Evolutionary conservation across 345 rosid genomes (phyloP).

Genomic region (Linum tenue): DNA sequence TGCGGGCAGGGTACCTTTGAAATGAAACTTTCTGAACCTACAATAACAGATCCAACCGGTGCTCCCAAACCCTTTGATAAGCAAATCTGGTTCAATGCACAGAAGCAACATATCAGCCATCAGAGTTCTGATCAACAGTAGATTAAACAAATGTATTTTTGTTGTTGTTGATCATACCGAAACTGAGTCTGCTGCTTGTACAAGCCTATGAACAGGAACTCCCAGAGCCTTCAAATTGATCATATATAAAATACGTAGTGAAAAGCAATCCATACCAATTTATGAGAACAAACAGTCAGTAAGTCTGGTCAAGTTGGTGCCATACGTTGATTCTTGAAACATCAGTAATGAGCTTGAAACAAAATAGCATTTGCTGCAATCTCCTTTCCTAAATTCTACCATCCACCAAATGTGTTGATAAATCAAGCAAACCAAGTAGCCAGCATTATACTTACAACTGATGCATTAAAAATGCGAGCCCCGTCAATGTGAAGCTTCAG

Average conservation of each 20-base stretch:
- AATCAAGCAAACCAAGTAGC: background rate
- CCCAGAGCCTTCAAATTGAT: slow-evolving; percentile 59
- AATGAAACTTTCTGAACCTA: slow-evolving; percentile 70
- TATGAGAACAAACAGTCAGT: background rate
- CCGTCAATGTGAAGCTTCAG: slow-evolving; percentile 94
- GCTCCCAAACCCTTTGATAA: slow-evolving; percentile 91
- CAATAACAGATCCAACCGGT: slow-evolving; percentile 86
- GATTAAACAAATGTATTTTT: background rate
- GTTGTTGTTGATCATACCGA: slow-evolving; percentile 33
- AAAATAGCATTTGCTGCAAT: background rate
- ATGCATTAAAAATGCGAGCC: slow-evolving; percentile 90
- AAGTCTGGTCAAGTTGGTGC: background rate
- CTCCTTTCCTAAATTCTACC: background rate
- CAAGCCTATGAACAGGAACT: slow-evolving; percentile 75
- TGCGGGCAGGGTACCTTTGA: slow-evolving; percentile 29
- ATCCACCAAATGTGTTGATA: background rate
- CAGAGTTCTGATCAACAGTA: background rate
- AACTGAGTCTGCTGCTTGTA: slow-evolving; percentile 79
- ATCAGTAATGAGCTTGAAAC: background rate
- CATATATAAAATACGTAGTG: background rate
- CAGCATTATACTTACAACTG: slow-evolving; percentile 49
- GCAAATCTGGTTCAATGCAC: slow-evolving; percentile 44
- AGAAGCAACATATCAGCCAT: background rate
- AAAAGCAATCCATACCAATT: background rate
- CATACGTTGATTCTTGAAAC: background rate